Evolutionary conservation across 192 early-diverging fungal genomes (phyloP), one percentile per base, ranked within the genome.

Genomic region (Linnemannia schmuckeri): DNA sequence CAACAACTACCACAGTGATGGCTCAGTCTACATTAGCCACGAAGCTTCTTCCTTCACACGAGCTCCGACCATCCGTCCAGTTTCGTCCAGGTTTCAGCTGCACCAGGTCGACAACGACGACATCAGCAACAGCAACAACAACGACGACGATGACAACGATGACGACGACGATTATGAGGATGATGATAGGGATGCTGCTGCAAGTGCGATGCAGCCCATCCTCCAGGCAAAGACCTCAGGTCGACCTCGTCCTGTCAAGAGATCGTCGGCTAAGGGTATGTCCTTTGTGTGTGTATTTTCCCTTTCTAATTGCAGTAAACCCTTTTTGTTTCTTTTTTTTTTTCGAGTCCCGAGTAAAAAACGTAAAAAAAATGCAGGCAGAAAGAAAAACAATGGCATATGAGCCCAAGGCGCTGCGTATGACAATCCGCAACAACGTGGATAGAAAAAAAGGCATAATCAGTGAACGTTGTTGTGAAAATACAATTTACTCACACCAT

Each of bases 141-240:
- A 72, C n/a, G 42, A 66, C 10, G 46, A 70, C 33, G 47, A 68
- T 18, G 72, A 66, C 49, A 17, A 70, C 7, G 77, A 74, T 0
- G 75, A 75, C 9, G 75, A 77, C 6, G 49, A 81, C 20, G 72
- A 87, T 0, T 72, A 79, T 35, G 77, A 78, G 2, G 79, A 87
- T 0, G 85, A 87, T 0, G 72, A 81, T 0, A 79, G 78, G 1
- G 79, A 81, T 33, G 79, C 78, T 20, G 75, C 38, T 0, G 52
- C 69, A 0, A 79, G 74, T 63, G 61, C n/a, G 27, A 70, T 37
- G 44, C 79, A 68, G 54, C 40, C 55, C 22, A 75, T 40, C 72
- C 41, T 46, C 6, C 70, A 40, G 35, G 18, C 22, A 37, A 54
- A 37, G 44, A n/a, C 27, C 41, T 27, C 44, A 49, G 44, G 22